Base-by-base conservation (phyloP, 192 early-diverging fungal genomes). In the Backusella westeae region DNA sequence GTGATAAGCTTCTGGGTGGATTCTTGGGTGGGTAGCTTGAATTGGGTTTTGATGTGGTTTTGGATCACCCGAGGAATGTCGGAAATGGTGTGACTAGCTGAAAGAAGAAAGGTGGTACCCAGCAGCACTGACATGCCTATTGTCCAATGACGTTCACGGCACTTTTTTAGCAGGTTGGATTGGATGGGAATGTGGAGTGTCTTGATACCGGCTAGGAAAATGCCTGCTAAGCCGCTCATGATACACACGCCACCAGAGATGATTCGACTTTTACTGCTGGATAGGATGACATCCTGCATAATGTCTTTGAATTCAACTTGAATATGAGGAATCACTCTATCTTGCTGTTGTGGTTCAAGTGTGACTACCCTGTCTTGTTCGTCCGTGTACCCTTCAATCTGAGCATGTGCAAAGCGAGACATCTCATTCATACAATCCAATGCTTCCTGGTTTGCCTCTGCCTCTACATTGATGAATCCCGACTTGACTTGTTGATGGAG, bases 401-500 rank as follows among this genome's bases (percentile, higher is more conserved):
- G 56, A 63, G 56, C 14, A 26, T 63, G 73, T 6, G 80, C 81
- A 35, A 83, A 23, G 19, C 42, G 67, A 34, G 79, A 41, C 73
- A 90, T 84, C 23, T 81, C 76, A 32, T 82, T 74, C 68, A 84
- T 79, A 38, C 80, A 77, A 36, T 29, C 17, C 34, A 67, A 46
- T 12, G 85, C 78, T 42, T 78, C 77, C 3, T 86, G 75, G 53
- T 77, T 79, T n/a, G 91, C 84, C 35, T 89, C 83, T 34, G 77
- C 67, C 79, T 93, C 90, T 71, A 83, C 85, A 72, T 84, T 83
- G n/a, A 81, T 75, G 34, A 91, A 84, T 36, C 87, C 89, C 52
- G 86, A 84, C 53, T 89, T 85, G 70, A 93, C 79, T 9, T 87
- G 81, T 53, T 89, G 83, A 19, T 88, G 83, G 81, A 92, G 87